Percentiles rank a stretch among this genome's conserved stretches.
These are phyloP conservation scores for Trichoderma aggressivum DNA, from an alignment of 2,329 filamentous ascomycete genomes.

Conservation along the genomic window DNA sequence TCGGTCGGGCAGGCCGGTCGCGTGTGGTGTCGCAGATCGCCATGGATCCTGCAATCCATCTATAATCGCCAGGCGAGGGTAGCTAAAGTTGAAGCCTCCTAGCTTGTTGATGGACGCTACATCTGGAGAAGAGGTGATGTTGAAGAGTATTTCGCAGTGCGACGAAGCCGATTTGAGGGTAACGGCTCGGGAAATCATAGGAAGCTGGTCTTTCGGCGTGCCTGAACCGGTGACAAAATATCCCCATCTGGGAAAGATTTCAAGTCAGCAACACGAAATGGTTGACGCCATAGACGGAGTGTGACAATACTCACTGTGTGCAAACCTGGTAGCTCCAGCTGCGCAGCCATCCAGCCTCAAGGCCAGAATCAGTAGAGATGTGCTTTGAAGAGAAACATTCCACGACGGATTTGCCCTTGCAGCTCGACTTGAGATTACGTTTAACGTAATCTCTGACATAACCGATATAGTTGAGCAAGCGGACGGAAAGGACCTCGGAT, in stretches of 20 bases:
- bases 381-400: conserved; percentile 33
- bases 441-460: conserved; percentile 37
- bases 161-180: conserved; percentile 59
- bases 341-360: conserved; percentile 29
- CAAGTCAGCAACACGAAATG: background rate
- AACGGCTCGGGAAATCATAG: conserved; percentile 69
- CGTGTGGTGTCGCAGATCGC: conserved; percentile 70
- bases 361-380: conserved; percentile 21
- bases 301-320: conserved; percentile 44
- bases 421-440: conserved; percentile 23
- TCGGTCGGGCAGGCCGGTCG: conserved; percentile 55
- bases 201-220: conserved; percentile 59
- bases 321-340: conserved; percentile 54
- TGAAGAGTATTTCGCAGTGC: conserved; percentile 66
- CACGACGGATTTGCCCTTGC: conserved; percentile 26
- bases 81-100: conserved; percentile 69
- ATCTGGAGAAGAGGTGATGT: conserved; percentile 62
- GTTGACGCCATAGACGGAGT: background rate
- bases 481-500: conserved; percentile 36
- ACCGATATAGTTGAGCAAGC: conserved; percentile 53
- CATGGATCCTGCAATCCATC: conserved; percentile 79
- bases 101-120: conserved; percentile 69
- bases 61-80: conserved; percentile 70
- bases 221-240: conserved; percentile 72
- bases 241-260: conserved; percentile 58